These are phyloP conservation scores for Apiospora pterosperma DNA, from an alignment of 2,329 filamentous ascomycete species.

Conservation along the genomic window DNA sequence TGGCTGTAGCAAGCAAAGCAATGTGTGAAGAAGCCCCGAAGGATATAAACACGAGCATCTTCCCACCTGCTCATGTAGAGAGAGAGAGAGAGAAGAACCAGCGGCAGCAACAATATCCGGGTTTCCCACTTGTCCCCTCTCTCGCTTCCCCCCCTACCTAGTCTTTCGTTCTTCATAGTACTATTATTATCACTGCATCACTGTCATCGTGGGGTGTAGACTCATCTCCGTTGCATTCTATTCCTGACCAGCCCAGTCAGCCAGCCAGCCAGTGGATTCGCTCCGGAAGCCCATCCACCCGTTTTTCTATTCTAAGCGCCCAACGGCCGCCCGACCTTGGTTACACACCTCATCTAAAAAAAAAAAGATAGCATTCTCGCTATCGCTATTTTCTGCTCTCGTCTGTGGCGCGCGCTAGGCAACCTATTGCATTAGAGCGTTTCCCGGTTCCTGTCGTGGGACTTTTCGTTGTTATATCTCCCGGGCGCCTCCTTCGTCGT, in stretches of 20 bases:
- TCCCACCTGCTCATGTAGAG: not conserved
- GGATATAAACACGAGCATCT: not conserved
- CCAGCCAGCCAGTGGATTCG: not conserved
- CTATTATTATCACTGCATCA: not conserved
- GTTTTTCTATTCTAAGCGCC: not conserved
- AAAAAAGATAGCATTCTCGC: not conserved
- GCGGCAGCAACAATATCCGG: not conserved
- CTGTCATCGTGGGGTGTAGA: not conserved
- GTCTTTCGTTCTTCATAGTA: not conserved
- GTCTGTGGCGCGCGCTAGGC: not conserved
- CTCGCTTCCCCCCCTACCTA: not conserved
- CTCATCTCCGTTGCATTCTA: not conserved
- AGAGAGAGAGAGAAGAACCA: not conserved
- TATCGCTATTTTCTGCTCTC: not conserved
- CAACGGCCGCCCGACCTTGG: not conserved
- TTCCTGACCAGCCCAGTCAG: not conserved
- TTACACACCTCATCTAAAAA: not conserved
- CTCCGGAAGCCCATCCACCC: constrained; percentile 1
- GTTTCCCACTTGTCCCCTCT: not conserved
- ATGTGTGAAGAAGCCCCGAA: not conserved
- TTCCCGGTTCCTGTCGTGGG: not conserved
- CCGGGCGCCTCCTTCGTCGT: not conserved
- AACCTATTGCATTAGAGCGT: not conserved
- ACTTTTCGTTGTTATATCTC: not conserved
- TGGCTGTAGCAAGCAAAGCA: not conserved